A percentile compares a stretch with the other conserved stretches of the same genome.
These are phyloP conservation scores for Fermentozyma sake DNA, from an alignment of 1,139 yeast species.

Conservation along the genomic window DNA sequence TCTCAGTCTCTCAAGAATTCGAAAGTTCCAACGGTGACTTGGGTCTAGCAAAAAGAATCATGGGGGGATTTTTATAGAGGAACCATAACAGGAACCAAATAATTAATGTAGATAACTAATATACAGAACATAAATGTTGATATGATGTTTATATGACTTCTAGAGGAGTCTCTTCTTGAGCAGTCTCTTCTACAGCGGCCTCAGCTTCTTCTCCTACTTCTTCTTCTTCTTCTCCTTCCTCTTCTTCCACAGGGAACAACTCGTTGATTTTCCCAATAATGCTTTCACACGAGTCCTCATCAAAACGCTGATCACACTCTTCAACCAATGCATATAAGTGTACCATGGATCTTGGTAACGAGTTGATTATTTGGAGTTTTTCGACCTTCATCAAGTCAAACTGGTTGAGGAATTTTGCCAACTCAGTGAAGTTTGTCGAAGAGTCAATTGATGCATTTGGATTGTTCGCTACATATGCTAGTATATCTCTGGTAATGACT, in stretches of 20 bases:
- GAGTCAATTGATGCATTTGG: constrained; percentile 41
- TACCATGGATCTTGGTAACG: constrained; percentile 76
- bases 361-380: constrained; percentile 75
- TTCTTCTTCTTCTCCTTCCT: constrained; percentile 31
- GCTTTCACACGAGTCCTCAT: constrained; percentile 54
- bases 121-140: constrained; percentile 1
- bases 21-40: no score
- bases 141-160: not conserved
- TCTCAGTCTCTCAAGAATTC: no score
- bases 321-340: constrained; percentile 77
- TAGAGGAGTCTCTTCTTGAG: constrained; percentile 10
- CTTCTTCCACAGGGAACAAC: constrained; percentile 44
- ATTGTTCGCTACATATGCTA: constrained; percentile 44
- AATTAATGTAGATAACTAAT: constrained; percentile 1
- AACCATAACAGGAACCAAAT: constrained; percentile 1
- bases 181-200: constrained; percentile 11
- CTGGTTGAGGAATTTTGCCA: constrained; percentile 49
- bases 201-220: constrained; percentile 20
- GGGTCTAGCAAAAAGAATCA: no score
- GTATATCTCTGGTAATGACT: constrained; percentile 60
- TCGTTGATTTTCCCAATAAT: constrained; percentile 48
- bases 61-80: no score
- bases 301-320: constrained; percentile 83
- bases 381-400: constrained; percentile 76
- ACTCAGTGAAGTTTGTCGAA: constrained; percentile 44